phyloP scores from a whole-genome alignment of 768 basidiomycete species.

The Lactarius hengduanensis region DNA sequence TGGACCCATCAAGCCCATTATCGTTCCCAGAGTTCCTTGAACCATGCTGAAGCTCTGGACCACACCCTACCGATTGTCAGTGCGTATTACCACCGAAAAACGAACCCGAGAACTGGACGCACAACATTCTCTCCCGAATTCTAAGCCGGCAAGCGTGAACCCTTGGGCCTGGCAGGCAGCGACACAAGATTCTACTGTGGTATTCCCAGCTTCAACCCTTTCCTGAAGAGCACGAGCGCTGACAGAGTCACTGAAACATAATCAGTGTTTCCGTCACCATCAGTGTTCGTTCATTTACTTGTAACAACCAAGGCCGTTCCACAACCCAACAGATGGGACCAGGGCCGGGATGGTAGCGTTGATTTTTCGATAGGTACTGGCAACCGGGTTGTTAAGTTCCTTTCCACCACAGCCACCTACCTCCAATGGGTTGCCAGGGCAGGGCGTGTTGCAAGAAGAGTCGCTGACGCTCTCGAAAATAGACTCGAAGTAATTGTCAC shows the following conservation, averaged over 20 bases:
- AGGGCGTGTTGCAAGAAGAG: constrained; percentile 51
- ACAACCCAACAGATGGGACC: constrained; percentile 54
- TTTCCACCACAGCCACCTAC: constrained; percentile 53
- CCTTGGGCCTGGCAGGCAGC: constrained; percentile 66
- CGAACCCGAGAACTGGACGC: not conserved
- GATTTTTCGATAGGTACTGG: constrained; percentile 55
- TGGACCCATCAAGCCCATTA: not conserved
- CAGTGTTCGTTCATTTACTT: constrained; percentile 42
- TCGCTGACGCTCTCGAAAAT: constrained; percentile 42
- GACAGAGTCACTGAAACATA: constrained; percentile 36
- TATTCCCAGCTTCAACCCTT: constrained; percentile 45
- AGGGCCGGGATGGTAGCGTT: constrained; percentile 54
- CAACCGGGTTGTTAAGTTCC: constrained; percentile 25
- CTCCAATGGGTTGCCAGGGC: constrained; percentile 55
- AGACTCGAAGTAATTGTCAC: constrained; percentile 41
- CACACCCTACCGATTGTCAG: not conserved
- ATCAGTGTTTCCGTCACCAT: not conserved
- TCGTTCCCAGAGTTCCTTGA: not conserved
- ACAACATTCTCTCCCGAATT: constrained; percentile 10
- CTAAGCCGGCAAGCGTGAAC: constrained; percentile 64
- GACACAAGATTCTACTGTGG: constrained; percentile 61
- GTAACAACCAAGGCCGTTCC: constrained; percentile 73
- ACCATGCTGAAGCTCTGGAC: not conserved
- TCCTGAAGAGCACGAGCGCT: constrained; percentile 37
- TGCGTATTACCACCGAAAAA: not conserved